A percentile compares a stretch with the other conserved stretches of the same genome.
Evolutionary conservation across 257 asterid genomes (phyloP).

Genomic region (Nicotiana tomentosiformis): DNA sequence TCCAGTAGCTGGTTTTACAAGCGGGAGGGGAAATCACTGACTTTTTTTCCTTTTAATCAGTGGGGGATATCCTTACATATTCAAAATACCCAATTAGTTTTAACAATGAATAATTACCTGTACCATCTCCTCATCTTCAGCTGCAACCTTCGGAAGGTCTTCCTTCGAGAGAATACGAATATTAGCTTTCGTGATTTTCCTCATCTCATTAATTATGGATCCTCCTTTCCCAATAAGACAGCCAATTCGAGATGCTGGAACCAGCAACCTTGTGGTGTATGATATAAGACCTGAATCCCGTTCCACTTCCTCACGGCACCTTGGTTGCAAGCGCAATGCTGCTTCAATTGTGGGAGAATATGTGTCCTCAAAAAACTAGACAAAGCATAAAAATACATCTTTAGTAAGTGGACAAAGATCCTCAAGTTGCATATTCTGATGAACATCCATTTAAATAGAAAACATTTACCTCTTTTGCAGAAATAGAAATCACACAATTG

Average conservation of each 20-base stretch:
- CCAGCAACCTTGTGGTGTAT: constrained; percentile 21
- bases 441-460: not conserved
- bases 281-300: constrained; percentile 23
- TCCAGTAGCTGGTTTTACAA: not conserved
- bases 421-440: not conserved
- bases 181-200: constrained; percentile 24
- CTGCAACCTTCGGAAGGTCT: constrained; percentile 27
- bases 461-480: constrained; percentile 15
- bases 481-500: constrained; percentile 21
- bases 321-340: constrained; percentile 22
- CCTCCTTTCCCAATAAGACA: constrained; percentile 29
- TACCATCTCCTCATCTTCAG: constrained; percentile 27
- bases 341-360: constrained; percentile 25
- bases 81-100: not conserved
- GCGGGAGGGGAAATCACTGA: not conserved
- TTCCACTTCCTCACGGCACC: constrained; percentile 22
- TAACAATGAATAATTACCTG: constrained; percentile 14
- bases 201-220: constrained; percentile 23
- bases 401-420: not conserved
- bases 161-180: constrained; percentile 28
- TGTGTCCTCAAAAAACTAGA: constrained; percentile 19
- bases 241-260: constrained; percentile 25
- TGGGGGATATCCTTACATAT: not conserved
- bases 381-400: not conserved
- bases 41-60: not conserved